A percentile compares a stretch with the other conserved stretches of the same genome.
Evolutionary conservation across 2,329 filamentous ascomycete species (phyloP).

Genomic region (Exophiala spinifera): DNA sequence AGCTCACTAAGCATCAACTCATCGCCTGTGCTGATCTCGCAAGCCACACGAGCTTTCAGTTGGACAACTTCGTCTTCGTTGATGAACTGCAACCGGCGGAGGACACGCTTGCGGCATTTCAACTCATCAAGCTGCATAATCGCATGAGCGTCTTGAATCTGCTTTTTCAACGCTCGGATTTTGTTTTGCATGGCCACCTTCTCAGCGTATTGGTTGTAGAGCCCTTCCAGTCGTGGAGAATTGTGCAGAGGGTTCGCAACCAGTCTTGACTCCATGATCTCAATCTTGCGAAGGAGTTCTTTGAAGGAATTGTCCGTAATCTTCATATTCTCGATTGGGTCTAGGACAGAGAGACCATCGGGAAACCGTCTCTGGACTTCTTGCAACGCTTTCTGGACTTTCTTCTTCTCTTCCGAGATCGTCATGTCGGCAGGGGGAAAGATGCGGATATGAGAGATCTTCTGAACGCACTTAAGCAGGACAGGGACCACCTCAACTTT

Average conservation of each 20-base stretch:
- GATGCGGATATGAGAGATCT: slow-evolving; percentile 78
- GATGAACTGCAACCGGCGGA: slow-evolving; percentile 91
- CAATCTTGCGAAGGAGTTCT: slow-evolving; percentile 87
- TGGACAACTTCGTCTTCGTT: slow-evolving; percentile 94
- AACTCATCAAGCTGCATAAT: slow-evolving; percentile 93
- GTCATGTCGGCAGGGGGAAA: slow-evolving; percentile 77
- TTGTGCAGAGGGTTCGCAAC: slow-evolving; percentile 88
- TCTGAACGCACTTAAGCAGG: slow-evolving; percentile 78
- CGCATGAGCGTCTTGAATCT: slow-evolving; percentile 78
- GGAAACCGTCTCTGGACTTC: slow-evolving; percentile 87
- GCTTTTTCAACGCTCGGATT: slow-evolving; percentile 85
- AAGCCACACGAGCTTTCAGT: slow-evolving; percentile 93
- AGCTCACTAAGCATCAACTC: slow-evolving; percentile 90
- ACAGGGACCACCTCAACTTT: slow-evolving; percentile 83
- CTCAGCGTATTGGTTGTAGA: slow-evolving; percentile 81
- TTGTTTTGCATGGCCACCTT: slow-evolving; percentile 74
- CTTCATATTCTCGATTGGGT: slow-evolving; percentile 94
- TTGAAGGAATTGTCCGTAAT: slow-evolving; percentile 93
- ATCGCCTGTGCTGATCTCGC: slow-evolving; percentile 95
- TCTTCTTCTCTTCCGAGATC: slow-evolving; percentile 64
- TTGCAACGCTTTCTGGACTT: slow-evolving; percentile 63
- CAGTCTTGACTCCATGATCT: slow-evolving; percentile 87
- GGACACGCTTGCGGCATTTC: slow-evolving; percentile 90
- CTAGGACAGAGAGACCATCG: slow-evolving; percentile 82
- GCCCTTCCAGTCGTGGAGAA: slow-evolving; percentile 74